Evolutionary conservation across 441 rosid species (phyloP).

Genomic region (Euphorbia celastroides): DNA sequence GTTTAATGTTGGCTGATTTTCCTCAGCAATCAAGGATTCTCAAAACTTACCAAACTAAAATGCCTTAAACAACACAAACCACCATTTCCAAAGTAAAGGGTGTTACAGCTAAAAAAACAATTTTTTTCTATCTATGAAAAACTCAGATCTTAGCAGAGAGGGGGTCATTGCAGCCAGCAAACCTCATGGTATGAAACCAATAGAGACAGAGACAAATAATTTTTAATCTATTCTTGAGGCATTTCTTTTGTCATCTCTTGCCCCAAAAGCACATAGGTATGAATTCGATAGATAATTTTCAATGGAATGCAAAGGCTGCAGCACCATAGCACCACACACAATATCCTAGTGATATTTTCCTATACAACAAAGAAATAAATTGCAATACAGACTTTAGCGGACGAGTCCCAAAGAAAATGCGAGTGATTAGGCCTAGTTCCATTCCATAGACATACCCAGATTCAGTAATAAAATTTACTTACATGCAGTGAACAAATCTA

Average conservation of each 20-base stretch:
- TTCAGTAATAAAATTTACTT: conserved; percentile 13
- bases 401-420: not conserved
- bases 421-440: not conserved
- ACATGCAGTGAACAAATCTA: conserved; percentile 34
- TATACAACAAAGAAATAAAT: not conserved
- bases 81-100: not conserved
- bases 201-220: not conserved
- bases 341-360: not conserved
- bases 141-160: not conserved
- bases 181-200: not conserved
- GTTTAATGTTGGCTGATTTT: too few species aligned
- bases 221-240: not conserved
- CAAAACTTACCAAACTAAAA: not conserved
- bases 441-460: not conserved
- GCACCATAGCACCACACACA: not conserved
- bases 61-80: not conserved
- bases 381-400: not conserved
- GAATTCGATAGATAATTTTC: not conserved
- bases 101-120: not conserved
- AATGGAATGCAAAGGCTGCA: not conserved
- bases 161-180: not conserved
- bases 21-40: not conserved
- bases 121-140: too few species aligned
- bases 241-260: not conserved
- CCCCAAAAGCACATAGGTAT: not conserved